phyloP scores from a whole-genome alignment of 176 grass and related monocot genomes.

The Phoenix dactylifera region DNA sequence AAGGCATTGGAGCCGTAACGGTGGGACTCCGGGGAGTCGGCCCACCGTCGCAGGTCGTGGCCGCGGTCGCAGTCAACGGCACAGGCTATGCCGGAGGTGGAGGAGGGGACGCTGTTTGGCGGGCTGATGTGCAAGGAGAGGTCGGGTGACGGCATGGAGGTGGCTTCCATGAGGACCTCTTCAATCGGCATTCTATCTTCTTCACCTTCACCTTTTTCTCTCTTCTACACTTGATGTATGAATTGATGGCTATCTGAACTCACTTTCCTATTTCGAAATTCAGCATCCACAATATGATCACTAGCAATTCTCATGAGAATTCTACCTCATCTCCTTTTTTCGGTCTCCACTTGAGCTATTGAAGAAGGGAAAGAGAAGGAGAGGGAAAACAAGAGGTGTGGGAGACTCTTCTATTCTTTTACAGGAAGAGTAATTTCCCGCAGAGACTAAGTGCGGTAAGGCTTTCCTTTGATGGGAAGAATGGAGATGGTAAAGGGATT shows the following conservation, averaged over 20 bases:
- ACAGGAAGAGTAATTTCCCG: no score
- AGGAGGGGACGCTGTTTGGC: conserved; percentile 8
- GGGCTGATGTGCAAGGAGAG: conserved; percentile 35
- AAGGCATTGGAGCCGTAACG: neutral
- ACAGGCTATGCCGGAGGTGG: neutral
- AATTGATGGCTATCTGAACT: conserved; percentile 5
- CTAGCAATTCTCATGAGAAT: no score
- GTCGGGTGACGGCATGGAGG: conserved; percentile 18
- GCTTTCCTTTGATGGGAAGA: no score
- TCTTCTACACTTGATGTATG: neutral
- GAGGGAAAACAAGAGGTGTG: no score
- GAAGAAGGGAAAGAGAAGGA: no score
- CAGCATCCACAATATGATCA: neutral
- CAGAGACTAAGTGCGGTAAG: no score
- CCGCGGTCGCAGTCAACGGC: neutral
- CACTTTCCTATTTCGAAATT: conserved; percentile 2
- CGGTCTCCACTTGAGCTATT: no score
- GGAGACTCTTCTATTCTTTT: no score
- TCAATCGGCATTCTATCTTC: conserved; percentile 4
- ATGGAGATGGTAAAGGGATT: no score
- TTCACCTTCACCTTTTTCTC: neutral
- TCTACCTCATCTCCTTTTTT: no score
- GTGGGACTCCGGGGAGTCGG: conserved; percentile 9
- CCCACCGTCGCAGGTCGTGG: neutral
- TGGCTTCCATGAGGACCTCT: conserved; percentile 25